Percentiles rank a stretch among this genome's conserved stretches.
These are phyloP conservation scores for Alternaria viburni DNA, from an alignment of 2,329 filamentous ascomycete species.

Conservation along the genomic window DNA sequence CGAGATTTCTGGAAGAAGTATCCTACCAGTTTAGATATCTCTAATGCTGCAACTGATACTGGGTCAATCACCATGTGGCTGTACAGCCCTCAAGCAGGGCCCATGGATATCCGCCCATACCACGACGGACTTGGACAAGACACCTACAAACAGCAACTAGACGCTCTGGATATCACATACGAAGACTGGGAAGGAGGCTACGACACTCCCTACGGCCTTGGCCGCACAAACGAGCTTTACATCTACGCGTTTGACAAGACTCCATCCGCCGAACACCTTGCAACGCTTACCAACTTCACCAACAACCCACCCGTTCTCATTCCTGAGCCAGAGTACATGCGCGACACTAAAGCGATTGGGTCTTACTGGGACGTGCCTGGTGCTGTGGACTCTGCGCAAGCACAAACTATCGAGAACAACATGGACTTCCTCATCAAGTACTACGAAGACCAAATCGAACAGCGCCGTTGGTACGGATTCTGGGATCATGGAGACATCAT, in stretches of 20 bases:
- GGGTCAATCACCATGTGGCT: slow-evolving; percentile 66
- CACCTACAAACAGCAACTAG: slow-evolving; percentile 63
- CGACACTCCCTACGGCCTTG: slow-evolving; percentile 64
- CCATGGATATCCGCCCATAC: slow-evolving; percentile 63
- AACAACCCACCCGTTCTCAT: slow-evolving; percentile 62
- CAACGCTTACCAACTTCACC: slow-evolving; percentile 53
- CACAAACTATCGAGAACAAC: slow-evolving; percentile 55
- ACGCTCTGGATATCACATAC: slow-evolving; percentile 68
- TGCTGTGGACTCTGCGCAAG: slow-evolving; percentile 38
- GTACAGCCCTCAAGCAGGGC: slow-evolving; percentile 63
- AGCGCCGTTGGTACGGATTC: slow-evolving; percentile 69
- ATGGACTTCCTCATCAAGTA: slow-evolving; percentile 64
- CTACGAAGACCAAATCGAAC: slow-evolving; percentile 62
- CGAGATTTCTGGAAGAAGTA: slow-evolving; percentile 70
- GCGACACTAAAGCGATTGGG: slow-evolving; percentile 60
- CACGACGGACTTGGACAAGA: slow-evolving; percentile 65
- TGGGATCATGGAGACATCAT: slow-evolving; percentile 68
- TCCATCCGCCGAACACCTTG: slow-evolving; percentile 56
- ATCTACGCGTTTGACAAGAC: slow-evolving; percentile 61
- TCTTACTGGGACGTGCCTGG: slow-evolving; percentile 60
- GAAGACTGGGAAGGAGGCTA: slow-evolving; percentile 66
- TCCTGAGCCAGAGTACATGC: slow-evolving; percentile 57
- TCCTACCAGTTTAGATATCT: slow-evolving; percentile 64
- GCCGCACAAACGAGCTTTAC: slow-evolving; percentile 63
- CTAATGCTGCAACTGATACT: slow-evolving; percentile 56